phyloP scores from a whole-genome alignment of 2,329 filamentous ascomycete species.

The Exserohilum rostratum region DNA sequence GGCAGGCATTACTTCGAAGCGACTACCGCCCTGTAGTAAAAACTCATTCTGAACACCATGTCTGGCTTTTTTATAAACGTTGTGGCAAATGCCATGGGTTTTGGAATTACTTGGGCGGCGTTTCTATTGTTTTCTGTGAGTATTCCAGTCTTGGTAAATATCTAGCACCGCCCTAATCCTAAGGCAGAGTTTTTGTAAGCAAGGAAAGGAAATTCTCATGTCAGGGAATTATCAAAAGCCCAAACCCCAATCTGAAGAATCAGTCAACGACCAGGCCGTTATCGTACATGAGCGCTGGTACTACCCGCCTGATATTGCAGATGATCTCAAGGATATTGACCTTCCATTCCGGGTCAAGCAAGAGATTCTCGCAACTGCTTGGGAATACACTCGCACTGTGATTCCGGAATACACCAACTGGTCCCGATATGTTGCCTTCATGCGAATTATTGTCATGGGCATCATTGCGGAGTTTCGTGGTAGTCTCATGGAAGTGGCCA shows the following conservation, averaged over 20 bases:
- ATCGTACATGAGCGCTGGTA: conserved; percentile 6
- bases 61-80: too few species aligned
- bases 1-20: too few species aligned
- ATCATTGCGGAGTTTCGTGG: conserved; percentile 5
- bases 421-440: conserved; percentile 31
- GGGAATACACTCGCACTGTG: conserved; percentile 29
- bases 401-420: conserved; percentile 31
- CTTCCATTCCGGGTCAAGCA: conserved; percentile 2
- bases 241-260: background rate
- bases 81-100: too few species aligned
- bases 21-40: too few species aligned
- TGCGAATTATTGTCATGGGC: conserved; percentile 16
- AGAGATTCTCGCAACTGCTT: conserved; percentile 27
- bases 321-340: conserved; percentile 7
- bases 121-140: too few species aligned
- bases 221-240: background rate
- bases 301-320: conserved; percentile 6
- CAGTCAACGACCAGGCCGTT: too few species aligned
- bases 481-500: background rate
- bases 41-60: too few species aligned
- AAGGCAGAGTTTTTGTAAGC: too few species aligned
- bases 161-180: too few species aligned
- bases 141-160: too few species aligned
- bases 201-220: too few species aligned
- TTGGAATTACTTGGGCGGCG: too few species aligned